A percentile compares a stretch with the other conserved stretches of the same genome.
Conservation (phyloP, 2,329 filamentous ascomycete genomes). For the Endocalyx cinctus region DNA sequence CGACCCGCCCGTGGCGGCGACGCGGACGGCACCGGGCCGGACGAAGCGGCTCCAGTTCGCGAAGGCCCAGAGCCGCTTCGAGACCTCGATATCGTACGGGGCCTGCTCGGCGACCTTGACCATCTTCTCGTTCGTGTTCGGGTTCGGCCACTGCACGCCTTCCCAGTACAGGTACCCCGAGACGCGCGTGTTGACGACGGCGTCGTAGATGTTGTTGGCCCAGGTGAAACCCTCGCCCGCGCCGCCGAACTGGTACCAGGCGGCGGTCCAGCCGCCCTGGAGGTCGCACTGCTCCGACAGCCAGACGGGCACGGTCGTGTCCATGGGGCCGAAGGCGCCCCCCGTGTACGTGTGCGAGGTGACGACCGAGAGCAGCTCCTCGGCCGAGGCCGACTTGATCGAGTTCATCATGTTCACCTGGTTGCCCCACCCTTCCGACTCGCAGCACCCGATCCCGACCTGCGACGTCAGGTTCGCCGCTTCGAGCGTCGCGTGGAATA, state of each 20-base stretch:
- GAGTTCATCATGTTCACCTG: constrained; percentile 31
- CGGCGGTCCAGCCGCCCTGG: constrained; percentile 36
- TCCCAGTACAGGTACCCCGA: constrained; percentile 54
- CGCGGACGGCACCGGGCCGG: constrained; percentile 30
- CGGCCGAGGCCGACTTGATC: constrained; percentile 29
- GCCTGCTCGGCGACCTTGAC: constrained; percentile 40
- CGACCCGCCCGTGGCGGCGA: constrained; percentile 23
- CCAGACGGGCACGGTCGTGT: constrained; percentile 37
- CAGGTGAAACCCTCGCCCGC: constrained; percentile 49
- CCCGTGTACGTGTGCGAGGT: constrained; percentile 38
- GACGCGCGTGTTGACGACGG: constrained; percentile 42
- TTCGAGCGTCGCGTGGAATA: constrained; percentile 17
- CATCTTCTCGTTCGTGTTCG: constrained; percentile 36
- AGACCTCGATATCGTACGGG: constrained; percentile 29
- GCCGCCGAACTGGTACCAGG: constrained; percentile 43
- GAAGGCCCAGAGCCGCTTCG: constrained; percentile 35
- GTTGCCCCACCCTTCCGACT: constrained; percentile 34
- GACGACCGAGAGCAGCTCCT: constrained; percentile 29
- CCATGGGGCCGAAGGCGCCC: constrained; percentile 25
- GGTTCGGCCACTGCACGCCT: constrained; percentile 24
- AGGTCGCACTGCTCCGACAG: constrained; percentile 44
- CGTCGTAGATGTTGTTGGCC: constrained; percentile 49
- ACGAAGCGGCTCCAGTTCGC: constrained; percentile 35
- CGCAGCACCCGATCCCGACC: constrained; percentile 22
- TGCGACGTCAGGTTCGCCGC: constrained; percentile 19